Conservation (phyloP, 2,329 filamentous ascomycete genomes). For the Stagonosporopsis tanaceti region DNA sequence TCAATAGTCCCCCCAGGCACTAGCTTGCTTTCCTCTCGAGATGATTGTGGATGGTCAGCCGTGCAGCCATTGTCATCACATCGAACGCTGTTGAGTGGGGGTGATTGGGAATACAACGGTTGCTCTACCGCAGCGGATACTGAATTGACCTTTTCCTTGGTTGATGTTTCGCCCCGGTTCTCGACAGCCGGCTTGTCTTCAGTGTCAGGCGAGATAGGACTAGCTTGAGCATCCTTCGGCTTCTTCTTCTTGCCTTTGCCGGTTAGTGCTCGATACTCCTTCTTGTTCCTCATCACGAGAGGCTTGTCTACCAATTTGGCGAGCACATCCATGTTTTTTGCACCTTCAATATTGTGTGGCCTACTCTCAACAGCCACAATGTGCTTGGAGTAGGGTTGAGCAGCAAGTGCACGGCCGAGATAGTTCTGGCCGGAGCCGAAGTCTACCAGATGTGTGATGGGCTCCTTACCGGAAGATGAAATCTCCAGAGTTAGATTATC, state of each 20-base stretch:
- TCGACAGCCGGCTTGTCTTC: not conserved
- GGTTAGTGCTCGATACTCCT: conserved; percentile 67
- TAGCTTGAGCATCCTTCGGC: conserved; percentile 29
- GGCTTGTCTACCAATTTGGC: conserved; percentile 79
- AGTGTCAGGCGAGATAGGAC: not conserved
- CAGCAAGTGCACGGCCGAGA: conserved; percentile 85
- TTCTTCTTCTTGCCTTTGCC: conserved; percentile 51
- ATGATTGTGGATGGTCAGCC: not conserved
- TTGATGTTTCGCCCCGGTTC: not conserved
- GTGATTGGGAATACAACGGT: not conserved
- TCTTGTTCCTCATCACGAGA: conserved; percentile 82
- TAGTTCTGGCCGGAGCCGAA: conserved; percentile 98
- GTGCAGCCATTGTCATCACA: conserved; percentile 29
- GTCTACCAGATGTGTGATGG: conserved; percentile 87
- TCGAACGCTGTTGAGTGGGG: not conserved
- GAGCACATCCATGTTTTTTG: conserved; percentile 82
- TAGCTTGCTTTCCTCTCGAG: not conserved
- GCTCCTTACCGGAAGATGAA: conserved; percentile 35
- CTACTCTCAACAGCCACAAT: conserved; percentile 91
- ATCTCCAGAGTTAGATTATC: conserved; percentile 69
- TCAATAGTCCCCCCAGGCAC: not conserved
- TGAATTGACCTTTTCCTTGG: not conserved
- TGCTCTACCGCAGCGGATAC: not conserved
- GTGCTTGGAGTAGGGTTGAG: conserved; percentile 82
- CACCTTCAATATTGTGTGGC: conserved; percentile 84